These are phyloP conservation scores for Capronia americana DNA, from an alignment of 2,329 filamentous ascomycete genomes.

Conservation along the genomic window DNA sequence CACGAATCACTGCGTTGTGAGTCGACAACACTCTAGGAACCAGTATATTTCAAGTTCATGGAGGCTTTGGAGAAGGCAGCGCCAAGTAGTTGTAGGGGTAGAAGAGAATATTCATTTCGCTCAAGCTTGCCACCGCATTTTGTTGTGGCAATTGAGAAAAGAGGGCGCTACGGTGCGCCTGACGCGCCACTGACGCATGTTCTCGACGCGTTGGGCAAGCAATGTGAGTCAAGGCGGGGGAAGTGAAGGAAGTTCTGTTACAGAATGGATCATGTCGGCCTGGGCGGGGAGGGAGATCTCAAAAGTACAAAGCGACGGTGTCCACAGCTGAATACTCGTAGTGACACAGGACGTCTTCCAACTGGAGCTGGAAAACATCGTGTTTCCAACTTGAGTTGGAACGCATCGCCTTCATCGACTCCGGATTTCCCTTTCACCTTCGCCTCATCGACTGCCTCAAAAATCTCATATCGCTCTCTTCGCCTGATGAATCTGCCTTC, in stretches of 20 bases:
- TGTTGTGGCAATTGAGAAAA: background rate
- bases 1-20: background rate
- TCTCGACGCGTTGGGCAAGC: background rate
- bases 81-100: background rate
- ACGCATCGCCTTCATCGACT: background rate
- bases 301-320: background rate
- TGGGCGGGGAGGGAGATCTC: background rate
- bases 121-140: background rate
- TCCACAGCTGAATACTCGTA: no score
- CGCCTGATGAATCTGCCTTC: background rate
- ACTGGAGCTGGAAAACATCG: no score
- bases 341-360: no score
- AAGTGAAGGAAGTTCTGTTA: background rate
- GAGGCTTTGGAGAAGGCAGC: background rate
- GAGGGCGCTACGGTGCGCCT: no score
- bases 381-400: background rate
- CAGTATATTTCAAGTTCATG: background rate
- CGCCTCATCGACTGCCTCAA: background rate
- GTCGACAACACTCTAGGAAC: background rate
- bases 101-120: background rate
- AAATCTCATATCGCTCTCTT: background rate
- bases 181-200: background rate
- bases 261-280: background rate
- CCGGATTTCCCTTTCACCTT: background rate
- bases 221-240: background rate